Conservation (phyloP, 495 filamentous ascomycete species). For the Copromyces sp. region DNA sequence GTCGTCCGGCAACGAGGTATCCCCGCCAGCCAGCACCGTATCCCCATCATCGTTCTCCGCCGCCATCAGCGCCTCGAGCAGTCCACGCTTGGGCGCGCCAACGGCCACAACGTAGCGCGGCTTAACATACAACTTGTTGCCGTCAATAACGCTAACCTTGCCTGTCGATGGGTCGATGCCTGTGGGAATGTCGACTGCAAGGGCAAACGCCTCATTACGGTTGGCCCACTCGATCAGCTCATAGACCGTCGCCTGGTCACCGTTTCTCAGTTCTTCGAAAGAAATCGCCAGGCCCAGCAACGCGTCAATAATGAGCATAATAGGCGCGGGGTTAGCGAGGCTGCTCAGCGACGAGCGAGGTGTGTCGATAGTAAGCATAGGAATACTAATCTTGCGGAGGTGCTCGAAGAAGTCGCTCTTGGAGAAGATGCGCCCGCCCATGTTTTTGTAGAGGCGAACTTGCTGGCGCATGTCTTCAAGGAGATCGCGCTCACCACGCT, state of each 20-base stretch:
- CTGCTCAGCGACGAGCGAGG: constrained; percentile 23
- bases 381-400: constrained; percentile 29
- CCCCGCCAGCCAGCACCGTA: constrained; percentile 20
- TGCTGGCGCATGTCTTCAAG: constrained; percentile 66
- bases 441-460: constrained; percentile 63
- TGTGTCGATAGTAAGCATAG: constrained; percentile 27
- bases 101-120: constrained; percentile 70
- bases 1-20: constrained; percentile 18
- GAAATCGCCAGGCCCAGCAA: constrained; percentile 72
- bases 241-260: constrained; percentile 72
- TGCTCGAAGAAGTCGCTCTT: constrained; percentile 45
- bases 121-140: constrained; percentile 60
- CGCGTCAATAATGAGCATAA: constrained; percentile 82
- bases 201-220: constrained; percentile 59
- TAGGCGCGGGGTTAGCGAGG: constrained; percentile 29
- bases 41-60: constrained; percentile 44
- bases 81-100: constrained; percentile 72
- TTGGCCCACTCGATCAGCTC: constrained; percentile 85
- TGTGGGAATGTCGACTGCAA: constrained; percentile 80
- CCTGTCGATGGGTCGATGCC: constrained; percentile 75
- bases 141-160: constrained; percentile 47
- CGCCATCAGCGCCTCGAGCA: constrained; percentile 57
- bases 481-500: constrained; percentile 52
- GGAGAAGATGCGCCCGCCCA: constrained; percentile 58
- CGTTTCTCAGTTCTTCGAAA: constrained; percentile 72